Percentiles rank a stretch among this genome's conserved stretches.
Conservation (phyloP, 192 early-diverging fungal genomes). For the Podila verticillata region DNA sequence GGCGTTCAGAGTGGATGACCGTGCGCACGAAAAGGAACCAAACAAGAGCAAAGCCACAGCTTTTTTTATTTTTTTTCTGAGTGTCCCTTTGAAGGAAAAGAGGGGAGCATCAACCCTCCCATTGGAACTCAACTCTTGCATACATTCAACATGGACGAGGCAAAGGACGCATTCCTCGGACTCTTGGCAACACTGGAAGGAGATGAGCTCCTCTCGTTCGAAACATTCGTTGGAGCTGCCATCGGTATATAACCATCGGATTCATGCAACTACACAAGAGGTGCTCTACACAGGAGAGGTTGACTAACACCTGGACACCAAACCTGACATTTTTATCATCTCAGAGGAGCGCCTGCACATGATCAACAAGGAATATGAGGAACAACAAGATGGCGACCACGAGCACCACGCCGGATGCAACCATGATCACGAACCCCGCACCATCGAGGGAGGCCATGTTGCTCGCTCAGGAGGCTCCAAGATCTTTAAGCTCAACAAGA, state of each 20-base stretch:
- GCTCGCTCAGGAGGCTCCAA: slow-evolving; percentile 36
- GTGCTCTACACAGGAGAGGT: too few species aligned
- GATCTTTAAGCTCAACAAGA: slow-evolving; percentile 54
- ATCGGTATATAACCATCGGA: slow-evolving; percentile 18
- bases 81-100: too few species aligned
- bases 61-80: not conserved
- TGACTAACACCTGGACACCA: too few species aligned
- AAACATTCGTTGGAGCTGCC: slow-evolving; percentile 48
- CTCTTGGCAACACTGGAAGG: slow-evolving; percentile 36
- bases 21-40: not conserved
- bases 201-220: slow-evolving; percentile 47
- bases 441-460: slow-evolving; percentile 6
- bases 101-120: too few species aligned
- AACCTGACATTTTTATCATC: not conserved
- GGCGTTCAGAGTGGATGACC: not conserved
- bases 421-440: slow-evolving; percentile 16
- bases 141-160: slow-evolving; percentile 23
- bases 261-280: not conserved
- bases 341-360: slow-evolving; percentile 42
- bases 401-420: slow-evolving; percentile 40
- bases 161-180: slow-evolving; percentile 43
- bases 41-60: slow-evolving; percentile 4
- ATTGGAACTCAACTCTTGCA: not conserved
- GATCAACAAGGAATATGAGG: slow-evolving; percentile 30
- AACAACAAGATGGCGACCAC: slow-evolving; percentile 17